Conservation (phyloP, 176 grass and related monocot species). For the Carex cristatella region DNA sequence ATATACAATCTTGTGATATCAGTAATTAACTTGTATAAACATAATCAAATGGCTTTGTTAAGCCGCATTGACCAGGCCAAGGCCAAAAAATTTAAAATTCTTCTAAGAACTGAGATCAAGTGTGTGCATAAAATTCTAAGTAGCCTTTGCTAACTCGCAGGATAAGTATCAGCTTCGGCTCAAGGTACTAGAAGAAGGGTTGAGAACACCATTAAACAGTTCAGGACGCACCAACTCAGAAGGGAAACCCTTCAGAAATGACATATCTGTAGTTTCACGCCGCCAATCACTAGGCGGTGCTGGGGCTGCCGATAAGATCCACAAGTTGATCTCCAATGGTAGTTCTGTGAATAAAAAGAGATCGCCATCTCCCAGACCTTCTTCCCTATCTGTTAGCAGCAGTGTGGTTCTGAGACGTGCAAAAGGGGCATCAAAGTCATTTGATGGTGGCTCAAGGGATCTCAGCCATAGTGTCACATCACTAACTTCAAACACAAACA, state of each 20-base stretch:
- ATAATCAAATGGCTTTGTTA: neutral
- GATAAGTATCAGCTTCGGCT: slow-evolving; percentile 82
- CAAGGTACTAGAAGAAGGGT: slow-evolving; percentile 84
- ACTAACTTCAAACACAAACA: slow-evolving; percentile 30
- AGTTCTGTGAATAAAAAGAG: slow-evolving; percentile 38
- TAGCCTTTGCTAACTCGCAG: slow-evolving; percentile 31
- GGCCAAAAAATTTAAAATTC: neutral
- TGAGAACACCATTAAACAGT: slow-evolving; percentile 56
- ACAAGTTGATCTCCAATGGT: slow-evolving; percentile 49
- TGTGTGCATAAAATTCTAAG: neutral
- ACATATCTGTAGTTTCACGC: slow-evolving; percentile 35
- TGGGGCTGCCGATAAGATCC: slow-evolving; percentile 47
- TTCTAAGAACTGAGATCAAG: neutral
- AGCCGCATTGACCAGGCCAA: neutral
- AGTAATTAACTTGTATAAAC: neutral
- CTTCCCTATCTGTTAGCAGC: slow-evolving; percentile 58
- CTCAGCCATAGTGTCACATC: slow-evolving; percentile 40
- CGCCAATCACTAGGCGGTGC: slow-evolving; percentile 67
- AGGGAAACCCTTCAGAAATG: slow-evolving; percentile 51
- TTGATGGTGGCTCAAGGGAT: slow-evolving; percentile 75
- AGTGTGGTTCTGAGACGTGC: slow-evolving; percentile 63
- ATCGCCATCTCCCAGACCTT: slow-evolving; percentile 79
- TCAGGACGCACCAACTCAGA: slow-evolving; percentile 46
- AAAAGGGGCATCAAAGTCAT: slow-evolving; percentile 75
- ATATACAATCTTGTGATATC: neutral